Evolutionary conservation across 345 rosid genomes (phyloP).

Genomic region (Cochlearia excelsa): DNA sequence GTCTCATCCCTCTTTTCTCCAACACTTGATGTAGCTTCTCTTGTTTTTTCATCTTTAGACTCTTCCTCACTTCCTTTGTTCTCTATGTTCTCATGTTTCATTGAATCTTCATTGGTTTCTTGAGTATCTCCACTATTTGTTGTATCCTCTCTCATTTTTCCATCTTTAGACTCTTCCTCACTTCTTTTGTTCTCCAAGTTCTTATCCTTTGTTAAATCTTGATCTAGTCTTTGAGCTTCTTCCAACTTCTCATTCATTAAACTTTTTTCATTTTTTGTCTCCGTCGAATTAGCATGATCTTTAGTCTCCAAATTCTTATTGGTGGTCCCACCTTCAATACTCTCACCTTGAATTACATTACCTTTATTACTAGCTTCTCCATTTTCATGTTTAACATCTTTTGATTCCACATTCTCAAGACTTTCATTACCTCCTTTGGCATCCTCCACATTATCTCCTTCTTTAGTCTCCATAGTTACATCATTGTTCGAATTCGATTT

Average conservation of each 20-base stretch:
- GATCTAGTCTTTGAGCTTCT: constrained; percentile 5
- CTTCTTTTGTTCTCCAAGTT: constrained; percentile 15
- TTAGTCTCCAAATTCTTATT: constrained; percentile 13
- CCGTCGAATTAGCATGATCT: not conserved
- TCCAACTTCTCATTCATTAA: not conserved
- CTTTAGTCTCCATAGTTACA: constrained; percentile 6
- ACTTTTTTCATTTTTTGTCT: not conserved
- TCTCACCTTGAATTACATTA: constrained; percentile 12
- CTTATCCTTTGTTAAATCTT: not conserved
- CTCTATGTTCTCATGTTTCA: constrained; percentile 6
- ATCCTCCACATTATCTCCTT: constrained; percentile 1
- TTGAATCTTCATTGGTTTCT: not conserved
- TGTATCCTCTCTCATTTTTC: not conserved
- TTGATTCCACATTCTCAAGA: not conserved
- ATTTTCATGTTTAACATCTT: not conserved
- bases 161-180: not conserved
- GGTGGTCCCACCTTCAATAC: not conserved
- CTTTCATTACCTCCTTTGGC: constrained; percentile 11
- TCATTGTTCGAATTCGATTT: not conserved
- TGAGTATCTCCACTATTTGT: constrained; percentile 19
- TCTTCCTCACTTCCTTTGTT: constrained; percentile 7
- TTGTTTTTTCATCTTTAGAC: not conserved
- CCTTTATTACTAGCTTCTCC: not conserved
- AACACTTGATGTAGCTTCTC: not conserved
- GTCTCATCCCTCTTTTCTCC: constrained; percentile 8